Evolutionary conservation across 2,329 filamentous ascomycete species (phyloP).

Genomic region (Clonostachys rhizophaga): DNA sequence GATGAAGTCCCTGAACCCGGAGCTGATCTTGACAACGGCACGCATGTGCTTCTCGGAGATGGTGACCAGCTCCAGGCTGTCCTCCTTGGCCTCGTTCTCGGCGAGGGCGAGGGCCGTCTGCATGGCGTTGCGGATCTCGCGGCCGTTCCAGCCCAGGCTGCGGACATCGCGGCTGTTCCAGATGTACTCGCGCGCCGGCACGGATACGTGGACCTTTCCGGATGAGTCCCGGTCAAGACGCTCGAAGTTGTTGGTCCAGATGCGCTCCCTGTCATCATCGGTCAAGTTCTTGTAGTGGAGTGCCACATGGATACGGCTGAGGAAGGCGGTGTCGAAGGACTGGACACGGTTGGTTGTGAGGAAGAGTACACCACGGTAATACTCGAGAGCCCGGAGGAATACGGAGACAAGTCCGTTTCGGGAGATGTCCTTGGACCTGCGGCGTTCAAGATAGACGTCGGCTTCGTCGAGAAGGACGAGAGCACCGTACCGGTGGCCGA

Average conservation of each 20-base stretch:
- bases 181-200: slow-evolving; percentile 31
- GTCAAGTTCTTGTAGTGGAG: slow-evolving; percentile 37
- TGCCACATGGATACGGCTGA: slow-evolving; percentile 42
- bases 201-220: slow-evolving; percentile 26
- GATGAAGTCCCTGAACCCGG: slow-evolving; percentile 20
- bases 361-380: slow-evolving; percentile 44
- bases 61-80: slow-evolving; percentile 18
- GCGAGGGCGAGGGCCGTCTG: slow-evolving; percentile 39
- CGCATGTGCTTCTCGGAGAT: slow-evolving; percentile 23
- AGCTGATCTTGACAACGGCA: slow-evolving; percentile 26
- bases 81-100: slow-evolving; percentile 31
- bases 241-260: slow-evolving; percentile 41
- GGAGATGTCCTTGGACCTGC: slow-evolving; percentile 33
- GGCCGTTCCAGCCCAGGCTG: slow-evolving; percentile 32
- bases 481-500: slow-evolving; percentile 43
- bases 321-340: slow-evolving; percentile 41
- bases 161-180: slow-evolving; percentile 27
- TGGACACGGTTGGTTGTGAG: slow-evolving; percentile 45
- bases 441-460: slow-evolving; percentile 54
- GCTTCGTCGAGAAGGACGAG: slow-evolving; percentile 55
- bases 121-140: slow-evolving; percentile 36
- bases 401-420: slow-evolving; percentile 43
- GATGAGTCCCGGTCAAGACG: slow-evolving; percentile 33
- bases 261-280: slow-evolving; percentile 33
- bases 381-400: slow-evolving; percentile 45